Base-by-base conservation (phyloP, 257 asterid species). In the Capsicum chinense region DNA sequence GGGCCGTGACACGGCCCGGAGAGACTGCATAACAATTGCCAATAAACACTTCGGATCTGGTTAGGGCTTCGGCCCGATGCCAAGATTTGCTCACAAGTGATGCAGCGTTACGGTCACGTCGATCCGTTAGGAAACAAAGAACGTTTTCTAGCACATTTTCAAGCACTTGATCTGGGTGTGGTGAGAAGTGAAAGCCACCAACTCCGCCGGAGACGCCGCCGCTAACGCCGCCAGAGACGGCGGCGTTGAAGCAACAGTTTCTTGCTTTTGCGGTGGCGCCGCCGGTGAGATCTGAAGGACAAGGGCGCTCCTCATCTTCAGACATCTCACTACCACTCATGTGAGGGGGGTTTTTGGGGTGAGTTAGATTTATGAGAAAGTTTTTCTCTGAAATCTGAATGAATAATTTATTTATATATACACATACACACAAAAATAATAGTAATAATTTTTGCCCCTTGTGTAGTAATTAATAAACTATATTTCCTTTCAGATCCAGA, bases 61-160 rank as follows among this genome's bases (percentile, higher is more conserved):
- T 89, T 33, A 89, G 87, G 9, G 93, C 91, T 87, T 90, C 93
- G 0, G 87, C 88, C 16, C 86, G 84, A 84, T 84, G 86, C 93
- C 93, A 90, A 10, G 92, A 89, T 83, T 89, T 90, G 88, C 91
- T 89, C 5, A 90, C 92, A 9, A 90, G 83, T 9, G 93, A 90
- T 6, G 90, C 91, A 37, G 90, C 88, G 93, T 89, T 90, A 52
- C 93, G 92, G 86, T 90, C 92, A 9, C 86, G 85, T 19, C 92
- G 85, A 21, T 90, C 85, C 13, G 87, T 88, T 56, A 90, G 79
- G 91, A 90, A 90, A 85, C 85, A 88, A 56, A 90, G 93, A 7
- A 90, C 91, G 84, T 88, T 89, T 42, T 90, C 93, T 66, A 90
- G 87, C 47, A 90, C 93, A 83, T 87, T 90, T 76, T 90, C 92